phyloP scores from a whole-genome alignment of 2,329 filamentous ascomycete genomes.

The Ceratocystis diversiconidia region DNA sequence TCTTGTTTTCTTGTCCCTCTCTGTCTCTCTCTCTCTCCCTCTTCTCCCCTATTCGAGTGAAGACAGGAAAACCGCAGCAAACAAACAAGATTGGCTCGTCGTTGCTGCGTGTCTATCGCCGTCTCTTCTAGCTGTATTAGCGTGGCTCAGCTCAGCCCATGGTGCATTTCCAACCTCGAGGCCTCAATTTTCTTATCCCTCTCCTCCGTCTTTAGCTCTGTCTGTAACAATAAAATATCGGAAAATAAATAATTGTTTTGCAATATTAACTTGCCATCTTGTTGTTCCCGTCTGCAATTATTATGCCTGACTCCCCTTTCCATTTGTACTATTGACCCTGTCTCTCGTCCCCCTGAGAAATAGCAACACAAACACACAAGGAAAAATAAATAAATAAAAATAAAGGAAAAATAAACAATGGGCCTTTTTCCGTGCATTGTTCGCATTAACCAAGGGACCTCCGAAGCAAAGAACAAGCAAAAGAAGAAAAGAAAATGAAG shows the following conservation, averaged over 20 bases:
- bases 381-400: background rate
- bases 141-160: constrained; percentile 1
- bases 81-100: background rate
- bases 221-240: too few species aligned
- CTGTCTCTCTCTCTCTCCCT: background rate
- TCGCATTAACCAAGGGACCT: too few species aligned
- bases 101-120: background rate
- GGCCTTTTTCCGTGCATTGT: too few species aligned
- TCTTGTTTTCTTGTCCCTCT: background rate
- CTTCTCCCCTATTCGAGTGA: too few species aligned
- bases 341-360: background rate
- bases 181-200: too few species aligned
- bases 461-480: background rate
- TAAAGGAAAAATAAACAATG: background rate
- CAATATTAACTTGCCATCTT: too few species aligned
- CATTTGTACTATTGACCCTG: background rate
- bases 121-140: background rate
- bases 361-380: background rate
- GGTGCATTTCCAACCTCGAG: too few species aligned
- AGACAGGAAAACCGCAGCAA: too few species aligned
- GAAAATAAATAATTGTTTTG: too few species aligned
- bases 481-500: background rate
- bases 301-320: background rate
- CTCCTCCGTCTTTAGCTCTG: too few species aligned
- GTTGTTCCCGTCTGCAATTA: background rate